phyloP scores from a whole-genome alignment of 257 asterid genomes.

The Pogostemon cablin region DNA sequence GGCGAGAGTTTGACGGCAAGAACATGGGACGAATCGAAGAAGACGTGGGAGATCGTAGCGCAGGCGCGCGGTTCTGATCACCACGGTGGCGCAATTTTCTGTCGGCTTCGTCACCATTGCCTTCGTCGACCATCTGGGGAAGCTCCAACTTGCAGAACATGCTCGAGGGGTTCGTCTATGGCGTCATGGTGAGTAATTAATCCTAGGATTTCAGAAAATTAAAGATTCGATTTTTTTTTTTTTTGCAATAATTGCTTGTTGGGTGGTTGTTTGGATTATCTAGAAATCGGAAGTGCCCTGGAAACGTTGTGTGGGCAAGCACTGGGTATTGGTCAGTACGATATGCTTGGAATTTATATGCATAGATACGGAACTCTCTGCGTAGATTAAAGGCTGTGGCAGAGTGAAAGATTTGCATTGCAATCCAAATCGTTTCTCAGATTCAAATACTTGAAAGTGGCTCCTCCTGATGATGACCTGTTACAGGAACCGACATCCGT shows the following conservation, averaged over 20 bases:
- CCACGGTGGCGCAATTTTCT: slow-evolving; percentile 72
- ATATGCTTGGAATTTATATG: slow-evolving; percentile 70
- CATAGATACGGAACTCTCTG: slow-evolving; percentile 65
- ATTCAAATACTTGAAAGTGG: slow-evolving; percentile 41
- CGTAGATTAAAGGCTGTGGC: slow-evolving; percentile 60
- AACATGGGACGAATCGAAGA: slow-evolving; percentile 64
- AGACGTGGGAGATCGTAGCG: slow-evolving; percentile 67
- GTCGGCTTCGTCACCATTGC: slow-evolving; percentile 70
- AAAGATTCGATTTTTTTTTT: neutral
- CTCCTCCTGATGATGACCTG: slow-evolving; percentile 26
- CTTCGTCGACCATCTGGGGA: slow-evolving; percentile 77
- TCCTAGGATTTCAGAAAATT: neutral
- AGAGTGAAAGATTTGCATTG: slow-evolving; percentile 42
- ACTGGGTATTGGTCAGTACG: slow-evolving; percentile 66
- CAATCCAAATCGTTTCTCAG: slow-evolving; percentile 56
- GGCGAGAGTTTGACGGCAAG: neutral
- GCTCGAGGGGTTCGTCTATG: slow-evolving; percentile 78
- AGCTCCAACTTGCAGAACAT: slow-evolving; percentile 75
- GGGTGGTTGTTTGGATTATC: slow-evolving; percentile 47
- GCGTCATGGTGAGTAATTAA: slow-evolving; percentile 58
- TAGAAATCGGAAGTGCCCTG: slow-evolving; percentile 95
- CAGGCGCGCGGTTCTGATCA: slow-evolving; percentile 64
- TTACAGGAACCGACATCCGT: slow-evolving; percentile 35
- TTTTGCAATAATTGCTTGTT: neutral
- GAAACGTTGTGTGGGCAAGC: slow-evolving; percentile 94